Conservation (phyloP, 2,329 filamentous ascomycete genomes). For the Fusarium euwallaceae region DNA sequence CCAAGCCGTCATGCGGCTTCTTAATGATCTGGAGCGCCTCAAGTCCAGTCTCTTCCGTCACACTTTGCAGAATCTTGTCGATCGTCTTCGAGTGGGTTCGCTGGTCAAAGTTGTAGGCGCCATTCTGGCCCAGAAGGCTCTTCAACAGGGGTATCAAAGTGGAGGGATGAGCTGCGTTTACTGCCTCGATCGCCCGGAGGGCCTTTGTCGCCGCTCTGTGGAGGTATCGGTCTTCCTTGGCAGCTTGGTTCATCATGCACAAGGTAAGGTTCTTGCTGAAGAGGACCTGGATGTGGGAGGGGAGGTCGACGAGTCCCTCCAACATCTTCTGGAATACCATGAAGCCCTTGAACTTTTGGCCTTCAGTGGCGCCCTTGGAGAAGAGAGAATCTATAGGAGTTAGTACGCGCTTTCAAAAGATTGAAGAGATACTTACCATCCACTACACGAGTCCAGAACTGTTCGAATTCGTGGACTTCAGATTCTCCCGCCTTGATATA, state of each 20-base stretch:
- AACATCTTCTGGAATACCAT: conserved; percentile 86
- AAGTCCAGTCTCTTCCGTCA: conserved; percentile 68
- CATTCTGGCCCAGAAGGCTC: conserved; percentile 77
- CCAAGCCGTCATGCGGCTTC: conserved; percentile 55
- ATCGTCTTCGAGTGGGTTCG: conserved; percentile 88
- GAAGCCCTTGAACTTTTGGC: conserved; percentile 93
- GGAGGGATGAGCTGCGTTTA: conserved; percentile 71
- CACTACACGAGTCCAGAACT: conserved; percentile 89
- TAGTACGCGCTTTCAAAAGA: conserved; percentile 34
- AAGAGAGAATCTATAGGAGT: conserved; percentile 79
- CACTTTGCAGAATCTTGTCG: conserved; percentile 76
- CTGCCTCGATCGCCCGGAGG: conserved; percentile 76
- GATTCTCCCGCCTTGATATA: conserved; percentile 57
- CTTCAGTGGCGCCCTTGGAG: conserved; percentile 82
- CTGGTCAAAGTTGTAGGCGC: conserved; percentile 85
- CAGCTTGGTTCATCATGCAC: conserved; percentile 85
- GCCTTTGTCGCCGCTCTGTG: conserved; percentile 83
- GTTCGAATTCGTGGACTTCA: conserved; percentile 68
- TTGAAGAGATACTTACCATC: conserved; percentile 74
- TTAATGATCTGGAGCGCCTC: conserved; percentile 63
- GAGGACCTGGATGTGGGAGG: conserved; percentile 65
- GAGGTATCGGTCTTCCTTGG: conserved; percentile 81
- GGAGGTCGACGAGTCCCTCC: conserved; percentile 61
- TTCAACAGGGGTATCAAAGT: conserved; percentile 72
- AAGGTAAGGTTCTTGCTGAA: conserved; percentile 88